These are phyloP conservation scores for Sanguinoderma infundibulare DNA, from an alignment of 1,284 basidiomycete genomes.

Conservation along the genomic window DNA sequence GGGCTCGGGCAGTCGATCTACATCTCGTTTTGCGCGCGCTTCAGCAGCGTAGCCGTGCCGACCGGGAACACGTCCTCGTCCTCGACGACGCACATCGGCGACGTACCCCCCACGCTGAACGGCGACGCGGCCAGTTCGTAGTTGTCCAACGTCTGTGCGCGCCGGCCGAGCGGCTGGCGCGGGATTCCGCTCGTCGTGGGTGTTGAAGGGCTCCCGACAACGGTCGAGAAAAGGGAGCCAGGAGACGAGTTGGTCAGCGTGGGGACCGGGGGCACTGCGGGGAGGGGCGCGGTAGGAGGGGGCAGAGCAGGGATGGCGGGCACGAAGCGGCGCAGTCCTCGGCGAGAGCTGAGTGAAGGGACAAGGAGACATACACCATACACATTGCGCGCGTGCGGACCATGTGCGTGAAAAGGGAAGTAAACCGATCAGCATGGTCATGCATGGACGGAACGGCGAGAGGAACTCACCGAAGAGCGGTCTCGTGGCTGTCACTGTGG, in stretches of 20 bases:
- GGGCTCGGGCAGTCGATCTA: slow-evolving; percentile 35
- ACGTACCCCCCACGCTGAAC: slow-evolving; percentile 21
- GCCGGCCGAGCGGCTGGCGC: slow-evolving; percentile 27
- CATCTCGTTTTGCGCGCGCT: slow-evolving; percentile 19
- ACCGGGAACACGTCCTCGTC: slow-evolving; percentile 21
- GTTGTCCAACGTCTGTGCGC: slow-evolving; percentile 30
- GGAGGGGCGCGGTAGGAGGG: slow-evolving; percentile 10
- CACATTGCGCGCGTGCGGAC: too few relatives aligned
- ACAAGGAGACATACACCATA: too few relatives aligned
- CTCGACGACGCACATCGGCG: slow-evolving; percentile 21
- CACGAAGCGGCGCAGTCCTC: slow-evolving; percentile 20
- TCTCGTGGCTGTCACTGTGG: slow-evolving; percentile 35
- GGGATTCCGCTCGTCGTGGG: slow-evolving; percentile 24
- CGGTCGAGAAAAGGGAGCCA: slow-evolving; percentile 21
- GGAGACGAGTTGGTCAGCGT: slow-evolving; percentile 17
- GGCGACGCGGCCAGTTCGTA: slow-evolving; percentile 19
- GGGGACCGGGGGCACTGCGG: slow-evolving; percentile 16
- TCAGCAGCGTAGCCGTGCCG: slow-evolving; percentile 9
- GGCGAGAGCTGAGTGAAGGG: slow-evolving; percentile 12
- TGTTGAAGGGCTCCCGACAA: slow-evolving; percentile 15
- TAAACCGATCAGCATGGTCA: neutral
- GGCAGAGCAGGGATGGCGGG: slow-evolving; percentile 9
- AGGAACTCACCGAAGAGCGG: slow-evolving; percentile 28
- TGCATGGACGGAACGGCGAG: neutral
- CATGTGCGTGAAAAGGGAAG: neutral